Conservation (phyloP, 225 moss, liverwort and hornwort genomes). For the Marchantia polymorpha region DNA sequence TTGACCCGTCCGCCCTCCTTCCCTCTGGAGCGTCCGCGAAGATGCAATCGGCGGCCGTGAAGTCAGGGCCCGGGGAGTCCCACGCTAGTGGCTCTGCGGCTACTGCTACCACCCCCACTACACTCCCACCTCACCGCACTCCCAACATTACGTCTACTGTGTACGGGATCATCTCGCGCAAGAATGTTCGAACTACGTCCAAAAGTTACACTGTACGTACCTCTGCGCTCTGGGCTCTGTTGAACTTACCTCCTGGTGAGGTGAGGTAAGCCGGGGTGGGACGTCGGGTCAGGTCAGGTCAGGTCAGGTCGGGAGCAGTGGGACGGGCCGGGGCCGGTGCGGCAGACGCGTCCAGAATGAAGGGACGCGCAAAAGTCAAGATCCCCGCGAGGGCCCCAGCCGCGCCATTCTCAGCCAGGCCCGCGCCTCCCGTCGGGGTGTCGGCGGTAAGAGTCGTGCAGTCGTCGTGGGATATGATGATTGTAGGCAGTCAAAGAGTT, state of each 20-base stretch:
- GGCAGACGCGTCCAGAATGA: neutral
- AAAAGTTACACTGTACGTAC: neutral
- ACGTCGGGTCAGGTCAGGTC: too few species aligned
- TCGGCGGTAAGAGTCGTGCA: constrained; percentile 3
- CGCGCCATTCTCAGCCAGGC: too few species aligned
- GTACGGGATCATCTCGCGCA: neutral
- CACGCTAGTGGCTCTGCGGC: neutral
- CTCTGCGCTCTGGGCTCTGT: neutral
- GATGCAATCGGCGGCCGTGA: neutral
- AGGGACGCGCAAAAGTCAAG: constrained; percentile 3
- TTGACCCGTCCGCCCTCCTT: neutral
- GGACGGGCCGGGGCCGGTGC: neutral
- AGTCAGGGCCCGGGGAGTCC: neutral
- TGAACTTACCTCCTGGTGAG: too few species aligned
- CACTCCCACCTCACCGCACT: too few species aligned
- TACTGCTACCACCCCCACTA: too few species aligned
- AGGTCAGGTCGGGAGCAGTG: too few species aligned
- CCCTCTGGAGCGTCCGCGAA: neutral
- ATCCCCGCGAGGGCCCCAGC: neutral
- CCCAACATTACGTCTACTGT: too few species aligned
- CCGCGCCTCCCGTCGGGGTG: neutral
- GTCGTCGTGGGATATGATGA: neutral
- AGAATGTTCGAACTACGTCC: constrained; percentile 10
- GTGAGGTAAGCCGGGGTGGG: too few species aligned
- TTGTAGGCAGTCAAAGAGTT: neutral